Evolutionary conservation across 2,329 filamentous ascomycete genomes (phyloP).

Genomic region (Fusarium longipes): DNA sequence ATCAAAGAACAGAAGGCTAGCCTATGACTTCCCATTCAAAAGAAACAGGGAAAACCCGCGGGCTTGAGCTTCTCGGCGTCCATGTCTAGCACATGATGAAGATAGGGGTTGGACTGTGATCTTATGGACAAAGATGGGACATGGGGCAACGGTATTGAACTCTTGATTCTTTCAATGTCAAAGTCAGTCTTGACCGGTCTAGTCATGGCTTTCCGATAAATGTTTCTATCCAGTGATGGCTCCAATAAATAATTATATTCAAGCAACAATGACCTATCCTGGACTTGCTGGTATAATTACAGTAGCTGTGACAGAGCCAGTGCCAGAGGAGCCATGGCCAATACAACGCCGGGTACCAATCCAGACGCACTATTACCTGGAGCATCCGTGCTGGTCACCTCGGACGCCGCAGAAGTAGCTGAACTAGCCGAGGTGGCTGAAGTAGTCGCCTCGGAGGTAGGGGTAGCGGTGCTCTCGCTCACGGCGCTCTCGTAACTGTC

Average conservation of each 20-base stretch:
- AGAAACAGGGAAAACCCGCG: background rate
- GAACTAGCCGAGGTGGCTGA: conserved; percentile 14
- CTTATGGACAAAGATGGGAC: no score
- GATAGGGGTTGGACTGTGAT: no score
- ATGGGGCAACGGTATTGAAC: no score
- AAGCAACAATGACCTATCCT: background rate
- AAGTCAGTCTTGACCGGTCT: no score
- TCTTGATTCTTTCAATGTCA: no score
- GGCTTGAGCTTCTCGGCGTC: no score
- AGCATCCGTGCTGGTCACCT: conserved; percentile 7
- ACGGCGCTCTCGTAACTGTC: conserved; percentile 46
- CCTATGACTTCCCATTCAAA: no score
- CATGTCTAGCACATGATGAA: no score
- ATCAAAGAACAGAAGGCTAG: background rate
- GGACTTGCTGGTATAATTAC: background rate
- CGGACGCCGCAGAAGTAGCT: background rate
- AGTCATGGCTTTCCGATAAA: background rate
- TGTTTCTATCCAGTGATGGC: background rate
- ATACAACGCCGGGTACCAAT: conserved; percentile 14
- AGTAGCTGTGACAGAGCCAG: conserved; percentile 10
- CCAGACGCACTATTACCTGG: conserved; percentile 26
- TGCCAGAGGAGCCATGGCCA: conserved; percentile 15
- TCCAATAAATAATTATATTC: no score
- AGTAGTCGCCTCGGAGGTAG: conserved; percentile 13
- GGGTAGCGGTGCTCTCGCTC: conserved; percentile 5